phyloP scores from a whole-genome alignment of 768 basidiomycete genomes.

The Megacollybia marginata region DNA sequence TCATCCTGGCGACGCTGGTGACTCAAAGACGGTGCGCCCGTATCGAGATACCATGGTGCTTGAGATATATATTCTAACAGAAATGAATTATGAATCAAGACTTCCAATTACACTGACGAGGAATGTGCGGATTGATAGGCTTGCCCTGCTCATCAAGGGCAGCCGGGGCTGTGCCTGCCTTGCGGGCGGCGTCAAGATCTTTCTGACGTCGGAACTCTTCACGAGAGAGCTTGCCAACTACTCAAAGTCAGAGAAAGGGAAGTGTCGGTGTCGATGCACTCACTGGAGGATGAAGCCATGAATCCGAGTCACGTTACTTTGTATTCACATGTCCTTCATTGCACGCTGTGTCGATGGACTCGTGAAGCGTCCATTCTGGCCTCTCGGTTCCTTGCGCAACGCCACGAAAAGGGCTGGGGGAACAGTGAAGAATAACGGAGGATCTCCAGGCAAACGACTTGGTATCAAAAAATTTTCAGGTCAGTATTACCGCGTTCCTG shows the following conservation, averaged over 20 bases:
- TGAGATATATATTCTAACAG: constrained; percentile 90
- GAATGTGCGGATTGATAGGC: constrained; percentile 98
- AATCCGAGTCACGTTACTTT: constrained; percentile 1
- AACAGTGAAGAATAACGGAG: constrained; percentile 86
- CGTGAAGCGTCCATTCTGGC: constrained; percentile 25
- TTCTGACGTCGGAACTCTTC: constrained; percentile 95
- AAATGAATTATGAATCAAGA: constrained; percentile 2
- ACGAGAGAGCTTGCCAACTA: constrained; percentile 76
- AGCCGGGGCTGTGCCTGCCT: constrained; percentile 96
- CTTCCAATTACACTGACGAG: constrained; percentile 52
- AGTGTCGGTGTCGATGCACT: too few species aligned
- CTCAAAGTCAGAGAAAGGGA: too few species aligned
- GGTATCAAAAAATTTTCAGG: constrained; percentile 97
- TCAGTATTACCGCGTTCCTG: constrained; percentile 22
- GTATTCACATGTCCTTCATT: neutral
- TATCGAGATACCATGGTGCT: constrained; percentile 98
- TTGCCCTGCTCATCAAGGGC: constrained; percentile 92
- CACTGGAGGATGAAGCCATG: too few species aligned
- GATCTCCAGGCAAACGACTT: constrained; percentile 87
- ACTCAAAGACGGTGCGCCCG: constrained; percentile 85
- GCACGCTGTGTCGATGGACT: neutral
- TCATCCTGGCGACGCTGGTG: constrained; percentile 85
- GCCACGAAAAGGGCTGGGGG: constrained; percentile 97
- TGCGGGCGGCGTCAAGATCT: constrained; percentile 95
- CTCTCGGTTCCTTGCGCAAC: constrained; percentile 68